phyloP scores from a whole-genome alignment of 805 yeast species.

The Kluyveromyces siamensis region DNA sequence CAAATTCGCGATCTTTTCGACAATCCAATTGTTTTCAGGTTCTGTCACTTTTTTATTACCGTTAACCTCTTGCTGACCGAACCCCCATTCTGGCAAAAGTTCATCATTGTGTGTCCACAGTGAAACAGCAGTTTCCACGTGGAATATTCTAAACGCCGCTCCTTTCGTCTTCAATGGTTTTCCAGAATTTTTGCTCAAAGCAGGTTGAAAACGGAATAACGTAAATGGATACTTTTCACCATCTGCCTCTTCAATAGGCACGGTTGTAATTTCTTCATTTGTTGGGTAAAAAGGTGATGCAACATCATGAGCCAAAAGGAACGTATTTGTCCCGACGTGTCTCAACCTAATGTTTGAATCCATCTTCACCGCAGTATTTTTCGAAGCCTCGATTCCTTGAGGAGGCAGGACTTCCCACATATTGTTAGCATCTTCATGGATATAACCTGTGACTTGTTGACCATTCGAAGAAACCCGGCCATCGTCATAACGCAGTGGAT shows the following conservation, averaged over 20 bases:
- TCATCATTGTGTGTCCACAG: slow-evolving; percentile 88
- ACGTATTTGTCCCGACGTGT: slow-evolving; percentile 76
- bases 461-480: slow-evolving; percentile 92
- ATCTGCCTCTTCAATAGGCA: slow-evolving; percentile 48
- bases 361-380: slow-evolving; percentile 47
- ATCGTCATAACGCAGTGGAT: slow-evolving; percentile 91
- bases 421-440: slow-evolving; percentile 52
- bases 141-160: slow-evolving; percentile 60
- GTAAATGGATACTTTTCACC: slow-evolving; percentile 59
- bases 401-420: slow-evolving; percentile 82
- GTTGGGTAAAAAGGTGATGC: slow-evolving; percentile 90
- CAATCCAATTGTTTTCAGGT: slow-evolving; percentile 59
- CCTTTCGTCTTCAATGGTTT: slow-evolving; percentile 54
- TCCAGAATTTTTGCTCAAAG: slow-evolving; percentile 41
- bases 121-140: slow-evolving; percentile 81
- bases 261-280: slow-evolving; percentile 88
- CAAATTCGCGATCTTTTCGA: slow-evolving; percentile 62
- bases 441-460: slow-evolving; percentile 81
- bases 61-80: slow-evolving; percentile 83
- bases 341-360: slow-evolving; percentile 71
- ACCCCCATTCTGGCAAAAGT: slow-evolving; percentile 91
- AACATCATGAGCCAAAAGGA: slow-evolving; percentile 83
- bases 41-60: slow-evolving; percentile 81
- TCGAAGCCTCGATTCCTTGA: slow-evolving; percentile 32
- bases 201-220: slow-evolving; percentile 61